Base-by-base conservation (phyloP, 2,329 filamentous ascomycete species). In the Paracoccidioides lutzii region DNA sequence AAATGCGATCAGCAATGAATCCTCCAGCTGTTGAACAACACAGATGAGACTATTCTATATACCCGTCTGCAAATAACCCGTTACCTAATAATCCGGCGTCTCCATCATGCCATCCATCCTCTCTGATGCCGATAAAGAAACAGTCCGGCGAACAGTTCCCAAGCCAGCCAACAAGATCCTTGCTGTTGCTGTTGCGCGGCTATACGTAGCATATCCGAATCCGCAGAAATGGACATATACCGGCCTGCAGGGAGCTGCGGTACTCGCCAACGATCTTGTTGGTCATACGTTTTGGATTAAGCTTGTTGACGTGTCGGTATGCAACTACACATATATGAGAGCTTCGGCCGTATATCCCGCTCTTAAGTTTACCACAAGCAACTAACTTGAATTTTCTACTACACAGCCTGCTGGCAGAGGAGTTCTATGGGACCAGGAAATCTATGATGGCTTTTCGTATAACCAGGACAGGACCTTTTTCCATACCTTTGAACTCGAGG, bases 401-500 rank as follows among this genome's bases (percentile, higher is more conserved):
- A 3, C 59, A 48, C 67, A 91, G 85, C 80, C 88, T 56, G 77
- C 85, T 52, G 84, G 83, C 67, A 82, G 86, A 68, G 90, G 91
- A 57, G 90, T 96, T 52, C 85, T 96, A 65, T 96, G 89, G 89
- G 90, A 95, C 66, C 91, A 97, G 74, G 93, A 98, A 73, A 89
- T 98, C 65, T 98, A 95, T 74, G 91, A 98, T 64, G 84, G 83
- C 52, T 97, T 95, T 78, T 78, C 79, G 60, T 98, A 97, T 77
- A 95, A 96, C 73, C 91, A 96, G 68, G 93, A 98, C 70, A 85
- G 93, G 59, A 91, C 88, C 58, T 98, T 96, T 74, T 98, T 98
- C 74, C 90, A 97, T 73, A 90, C 88, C 5, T 98, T 98, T 69
- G 93, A 98, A 74, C 80, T 95, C 55, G 90, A 97, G 72, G 84